These are phyloP conservation scores for Luzula sylvatica DNA, from an alignment of 176 grass and related monocot genomes.

Conservation along the genomic window DNA sequence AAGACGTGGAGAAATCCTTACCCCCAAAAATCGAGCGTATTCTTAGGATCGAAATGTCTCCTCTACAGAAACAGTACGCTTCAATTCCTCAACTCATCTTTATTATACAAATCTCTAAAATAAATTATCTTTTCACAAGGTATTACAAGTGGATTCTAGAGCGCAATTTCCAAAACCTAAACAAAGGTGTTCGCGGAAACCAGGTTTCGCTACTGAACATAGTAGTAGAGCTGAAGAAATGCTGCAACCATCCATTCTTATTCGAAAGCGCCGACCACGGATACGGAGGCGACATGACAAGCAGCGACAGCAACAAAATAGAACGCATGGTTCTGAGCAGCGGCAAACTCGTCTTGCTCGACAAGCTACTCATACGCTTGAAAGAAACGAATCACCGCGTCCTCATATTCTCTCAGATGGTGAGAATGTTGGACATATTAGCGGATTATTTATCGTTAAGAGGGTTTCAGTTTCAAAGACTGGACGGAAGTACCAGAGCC, in stretches of 20 bases:
- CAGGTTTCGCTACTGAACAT: slow-evolving; percentile 99
- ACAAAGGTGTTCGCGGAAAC: slow-evolving; percentile 97
- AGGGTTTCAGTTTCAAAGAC: slow-evolving; percentile 96
- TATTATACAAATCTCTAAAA: not conserved
- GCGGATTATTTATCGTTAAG: slow-evolving; percentile 86
- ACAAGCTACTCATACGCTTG: slow-evolving; percentile 75
- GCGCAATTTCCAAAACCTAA: slow-evolving; percentile 97
- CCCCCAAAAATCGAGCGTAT: slow-evolving; percentile 99
- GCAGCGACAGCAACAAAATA: slow-evolving; percentile 80
- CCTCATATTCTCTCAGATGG: slow-evolving; percentile 99
- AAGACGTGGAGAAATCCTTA: slow-evolving; percentile 97
- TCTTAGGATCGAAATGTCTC: slow-evolving; percentile 93
- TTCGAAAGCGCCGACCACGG: slow-evolving; percentile 99
- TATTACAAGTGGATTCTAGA: slow-evolving; percentile 99
- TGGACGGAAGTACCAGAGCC: slow-evolving; percentile 96
- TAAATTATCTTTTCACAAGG: slow-evolving; percentile 29
- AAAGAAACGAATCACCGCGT: slow-evolving; percentile 96
- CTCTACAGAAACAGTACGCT: slow-evolving; percentile 89
- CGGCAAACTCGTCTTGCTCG: slow-evolving; percentile 90
- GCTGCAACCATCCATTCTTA: slow-evolving; percentile 98
- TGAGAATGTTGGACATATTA: slow-evolving; percentile 98
- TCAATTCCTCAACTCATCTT: not conserved
- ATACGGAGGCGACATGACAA: slow-evolving; percentile 84
- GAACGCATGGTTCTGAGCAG: slow-evolving; percentile 97
- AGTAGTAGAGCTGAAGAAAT: slow-evolving; percentile 98